A percentile compares a stretch with the other conserved stretches of the same genome.
Evolutionary conservation across 192 early-diverging fungal species (phyloP).

Genomic region (Lobosporangium transversale): DNA sequence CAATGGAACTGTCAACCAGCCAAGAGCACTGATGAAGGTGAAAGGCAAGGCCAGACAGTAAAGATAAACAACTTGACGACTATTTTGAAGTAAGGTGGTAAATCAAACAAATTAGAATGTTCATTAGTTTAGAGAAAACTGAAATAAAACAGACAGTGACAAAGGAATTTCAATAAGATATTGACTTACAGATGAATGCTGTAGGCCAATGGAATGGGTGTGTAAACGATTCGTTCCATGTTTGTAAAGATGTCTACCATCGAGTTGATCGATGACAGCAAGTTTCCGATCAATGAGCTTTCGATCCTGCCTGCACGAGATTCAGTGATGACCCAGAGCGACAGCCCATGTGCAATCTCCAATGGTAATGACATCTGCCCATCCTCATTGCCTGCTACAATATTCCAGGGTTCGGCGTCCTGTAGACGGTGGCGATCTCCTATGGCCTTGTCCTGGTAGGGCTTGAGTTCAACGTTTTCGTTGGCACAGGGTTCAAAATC

Average conservation of each 20-base stretch:
- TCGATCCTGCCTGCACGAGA: conserved; percentile 52
- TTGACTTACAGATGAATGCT: conserved; percentile 69
- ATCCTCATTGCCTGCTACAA: conserved; percentile 54
- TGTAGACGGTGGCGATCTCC: conserved; percentile 27
- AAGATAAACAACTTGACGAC: conserved; percentile 70
- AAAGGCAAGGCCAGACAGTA: conserved; percentile 73
- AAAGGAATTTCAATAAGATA: background rate
- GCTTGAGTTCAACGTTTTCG: conserved; percentile 6
- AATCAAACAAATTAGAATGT: too few species aligned
- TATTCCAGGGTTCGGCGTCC: conserved; percentile 34
- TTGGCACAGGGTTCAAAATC: conserved; percentile 30
- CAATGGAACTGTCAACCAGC: conserved; percentile 65
- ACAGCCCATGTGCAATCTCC: conserved; percentile 60
- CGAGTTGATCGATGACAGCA: conserved; percentile 54
- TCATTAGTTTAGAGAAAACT: too few species aligned
- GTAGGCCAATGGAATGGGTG: conserved; percentile 78
- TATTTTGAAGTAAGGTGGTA: conserved; percentile 14
- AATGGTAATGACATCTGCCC: conserved; percentile 62
- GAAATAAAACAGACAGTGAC: background rate
- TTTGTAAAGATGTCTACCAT: conserved; percentile 68
- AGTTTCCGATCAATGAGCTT: conserved; percentile 39
- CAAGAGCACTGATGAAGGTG: conserved; percentile 60
- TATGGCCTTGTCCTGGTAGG: conserved; percentile 11
- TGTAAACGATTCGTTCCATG: conserved; percentile 75
- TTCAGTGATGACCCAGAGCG: conserved; percentile 57